Percentiles rank a stretch among this genome's conserved stretches.
These are phyloP conservation scores for Phalaenopsis hybrid DNA, from an alignment of 116 monocot species.

Conservation along the genomic window DNA sequence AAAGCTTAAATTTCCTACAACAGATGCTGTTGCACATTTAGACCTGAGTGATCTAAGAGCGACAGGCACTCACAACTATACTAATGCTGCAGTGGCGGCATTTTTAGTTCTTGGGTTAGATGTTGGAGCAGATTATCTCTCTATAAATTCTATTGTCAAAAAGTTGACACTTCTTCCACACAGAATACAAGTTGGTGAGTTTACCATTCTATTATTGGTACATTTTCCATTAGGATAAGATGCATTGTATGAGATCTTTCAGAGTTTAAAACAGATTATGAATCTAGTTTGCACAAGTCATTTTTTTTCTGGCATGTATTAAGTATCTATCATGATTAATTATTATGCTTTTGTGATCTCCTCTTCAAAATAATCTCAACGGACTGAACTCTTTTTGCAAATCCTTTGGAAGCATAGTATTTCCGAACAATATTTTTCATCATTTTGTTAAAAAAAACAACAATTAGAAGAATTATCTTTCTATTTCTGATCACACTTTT, in stretches of 20 bases:
- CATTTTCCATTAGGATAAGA: background rate
- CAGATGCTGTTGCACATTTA: conserved; percentile 5
- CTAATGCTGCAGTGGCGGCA: conserved; percentile 37
- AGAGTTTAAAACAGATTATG: background rate
- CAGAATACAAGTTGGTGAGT: conserved; percentile 48
- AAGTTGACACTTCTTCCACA: conserved; percentile 29
- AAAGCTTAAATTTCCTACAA: conserved; percentile 8
- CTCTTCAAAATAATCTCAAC: background rate
- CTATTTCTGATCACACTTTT: no score
- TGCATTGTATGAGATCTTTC: background rate
- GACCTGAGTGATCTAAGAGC: conserved; percentile 28
- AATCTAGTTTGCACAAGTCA: background rate
- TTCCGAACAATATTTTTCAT: no score
- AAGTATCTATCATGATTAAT: background rate
- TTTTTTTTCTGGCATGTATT: background rate
- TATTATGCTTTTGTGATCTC: background rate
- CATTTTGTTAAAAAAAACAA: no score
- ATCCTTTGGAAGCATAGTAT: no score
- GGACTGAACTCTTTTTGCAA: no score
- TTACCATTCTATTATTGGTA: background rate
- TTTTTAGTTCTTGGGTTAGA: conserved; percentile 35
- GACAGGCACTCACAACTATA: conserved; percentile 34
- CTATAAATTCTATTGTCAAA: conserved; percentile 20
- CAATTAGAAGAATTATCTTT: no score
- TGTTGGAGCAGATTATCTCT: conserved; percentile 20